A percentile compares a stretch with the other conserved stretches of the same genome.
Conservation (phyloP, 768 basidiomycete species). For the Crassisporium funariophilum region DNA sequence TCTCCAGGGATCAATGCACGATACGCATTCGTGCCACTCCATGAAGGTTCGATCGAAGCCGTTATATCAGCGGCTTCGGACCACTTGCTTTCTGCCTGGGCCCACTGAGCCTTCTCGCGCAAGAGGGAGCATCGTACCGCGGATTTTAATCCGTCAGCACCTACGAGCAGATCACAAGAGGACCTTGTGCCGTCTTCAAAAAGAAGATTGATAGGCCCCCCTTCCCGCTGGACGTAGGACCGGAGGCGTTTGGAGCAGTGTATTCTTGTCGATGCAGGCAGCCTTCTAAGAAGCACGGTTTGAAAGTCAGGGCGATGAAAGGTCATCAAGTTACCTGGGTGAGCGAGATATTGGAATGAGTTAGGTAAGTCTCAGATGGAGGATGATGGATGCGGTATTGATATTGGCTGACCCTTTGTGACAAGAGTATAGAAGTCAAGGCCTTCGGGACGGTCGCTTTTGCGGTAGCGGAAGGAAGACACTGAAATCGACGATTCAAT, state of each 20-base stretch:
- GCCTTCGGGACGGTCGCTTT: constrained; percentile 60
- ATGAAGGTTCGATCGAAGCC: constrained; percentile 51
- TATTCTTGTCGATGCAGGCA: constrained; percentile 47
- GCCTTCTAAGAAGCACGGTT: constrained; percentile 49
- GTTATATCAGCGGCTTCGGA: constrained; percentile 43
- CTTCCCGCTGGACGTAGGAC: constrained; percentile 49
- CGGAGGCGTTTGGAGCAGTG: constrained; percentile 61
- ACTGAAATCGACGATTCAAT: constrained; percentile 35
- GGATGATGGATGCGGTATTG: background rate
- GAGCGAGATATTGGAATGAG: background rate
- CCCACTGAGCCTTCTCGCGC: constrained; percentile 36
- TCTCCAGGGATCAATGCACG: constrained; percentile 60
- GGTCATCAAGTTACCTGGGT: constrained; percentile 48
- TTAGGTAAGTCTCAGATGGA: background rate
- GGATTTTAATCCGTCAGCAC: constrained; percentile 71
- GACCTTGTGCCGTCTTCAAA: constrained; percentile 66
- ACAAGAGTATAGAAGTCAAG: constrained; percentile 53
- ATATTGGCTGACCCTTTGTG: constrained; percentile 50
- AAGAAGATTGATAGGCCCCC: constrained; percentile 46
- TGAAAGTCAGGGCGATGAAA: constrained; percentile 76
- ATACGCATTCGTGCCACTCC: constrained; percentile 63
- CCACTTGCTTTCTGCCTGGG: constrained; percentile 34
- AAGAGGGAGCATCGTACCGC: constrained; percentile 46
- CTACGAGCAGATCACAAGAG: constrained; percentile 66
- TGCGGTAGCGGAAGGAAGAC: constrained; percentile 55